Evolutionary conservation across 2,329 filamentous ascomycete genomes (phyloP).

Genomic region (Dactylonectria macrodidyma): DNA sequence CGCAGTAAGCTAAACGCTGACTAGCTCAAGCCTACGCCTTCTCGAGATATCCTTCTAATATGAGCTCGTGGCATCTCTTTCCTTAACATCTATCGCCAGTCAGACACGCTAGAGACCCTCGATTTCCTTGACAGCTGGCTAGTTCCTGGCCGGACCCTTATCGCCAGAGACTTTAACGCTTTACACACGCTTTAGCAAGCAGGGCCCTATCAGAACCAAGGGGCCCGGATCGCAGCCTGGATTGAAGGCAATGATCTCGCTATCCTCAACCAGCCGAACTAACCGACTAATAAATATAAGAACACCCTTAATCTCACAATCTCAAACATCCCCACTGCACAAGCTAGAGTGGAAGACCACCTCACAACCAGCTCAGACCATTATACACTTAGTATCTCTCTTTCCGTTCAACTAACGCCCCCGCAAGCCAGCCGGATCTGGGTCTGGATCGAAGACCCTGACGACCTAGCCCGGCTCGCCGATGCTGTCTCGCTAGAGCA

Average conservation of each 20-base stretch:
- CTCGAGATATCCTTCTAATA: neutral
- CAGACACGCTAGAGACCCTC: neutral
- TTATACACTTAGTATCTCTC: neutral
- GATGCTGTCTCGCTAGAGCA: neutral
- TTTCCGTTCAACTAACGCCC: neutral
- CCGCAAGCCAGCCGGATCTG: neutral
- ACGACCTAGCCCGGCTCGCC: neutral
- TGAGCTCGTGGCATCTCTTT: neutral
- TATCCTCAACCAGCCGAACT: neutral
- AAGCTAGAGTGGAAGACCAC: neutral
- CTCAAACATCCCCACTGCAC: neutral
- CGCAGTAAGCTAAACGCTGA: neutral
- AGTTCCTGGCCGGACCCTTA: neutral
- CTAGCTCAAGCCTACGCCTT: neutral
- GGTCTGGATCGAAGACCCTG: neutral
- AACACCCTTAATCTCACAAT: neutral
- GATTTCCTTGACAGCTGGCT: neutral
- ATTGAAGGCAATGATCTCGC: neutral
- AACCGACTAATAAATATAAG: neutral
- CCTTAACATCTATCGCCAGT: neutral
- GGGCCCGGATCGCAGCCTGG: neutral
- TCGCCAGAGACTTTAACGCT: neutral
- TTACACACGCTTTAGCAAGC: neutral
- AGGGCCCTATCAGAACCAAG: neutral
- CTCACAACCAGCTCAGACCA: neutral